phyloP scores from a whole-genome alignment of 306 rosid species.

The Castanea crenata region DNA sequence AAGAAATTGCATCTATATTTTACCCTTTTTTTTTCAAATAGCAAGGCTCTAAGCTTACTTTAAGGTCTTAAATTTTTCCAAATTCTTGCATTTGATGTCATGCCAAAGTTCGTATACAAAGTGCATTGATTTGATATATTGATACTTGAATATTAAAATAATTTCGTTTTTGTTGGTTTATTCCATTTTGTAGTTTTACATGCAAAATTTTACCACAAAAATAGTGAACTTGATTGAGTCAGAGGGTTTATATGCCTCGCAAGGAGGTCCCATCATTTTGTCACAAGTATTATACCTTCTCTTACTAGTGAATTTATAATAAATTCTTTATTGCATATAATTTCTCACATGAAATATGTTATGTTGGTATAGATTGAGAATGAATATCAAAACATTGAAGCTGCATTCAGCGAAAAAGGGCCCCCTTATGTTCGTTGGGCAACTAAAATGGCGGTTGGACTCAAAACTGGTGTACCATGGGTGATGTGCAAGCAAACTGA shows the following conservation, averaged over 20 bases:
- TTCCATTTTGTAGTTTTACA: constrained; percentile 45
- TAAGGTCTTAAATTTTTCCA: too few relatives aligned
- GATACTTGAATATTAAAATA: too few relatives aligned
- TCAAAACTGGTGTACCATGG: constrained; percentile 70
- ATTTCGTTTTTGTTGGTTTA: neutral
- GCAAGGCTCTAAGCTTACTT: too few relatives aligned
- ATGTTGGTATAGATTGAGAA: constrained; percentile 53
- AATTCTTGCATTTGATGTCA: too few relatives aligned
- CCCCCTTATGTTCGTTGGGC: constrained; percentile 59
- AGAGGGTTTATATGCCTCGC: constrained; percentile 64
- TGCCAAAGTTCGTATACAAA: too few relatives aligned
- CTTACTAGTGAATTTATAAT: neutral
- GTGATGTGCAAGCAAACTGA: constrained; percentile 81
- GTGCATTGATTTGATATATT: too few relatives aligned
- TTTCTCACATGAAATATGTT: neutral
- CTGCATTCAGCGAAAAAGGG: constrained; percentile 46
- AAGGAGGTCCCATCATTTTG: constrained; percentile 82
- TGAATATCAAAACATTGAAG: constrained; percentile 62
- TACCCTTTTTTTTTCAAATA: too few relatives aligned
- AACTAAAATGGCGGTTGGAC: constrained; percentile 67
- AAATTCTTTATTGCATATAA: neutral
- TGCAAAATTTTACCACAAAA: constrained; percentile 74
- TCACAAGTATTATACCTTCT: constrained; percentile 42
- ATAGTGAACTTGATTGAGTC: constrained; percentile 68
- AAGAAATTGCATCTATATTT: too few relatives aligned